These are phyloP conservation scores for Nitzschia sp. DNA, from an alignment of 108 stramenopile species.

Conservation along the genomic window DNA sequence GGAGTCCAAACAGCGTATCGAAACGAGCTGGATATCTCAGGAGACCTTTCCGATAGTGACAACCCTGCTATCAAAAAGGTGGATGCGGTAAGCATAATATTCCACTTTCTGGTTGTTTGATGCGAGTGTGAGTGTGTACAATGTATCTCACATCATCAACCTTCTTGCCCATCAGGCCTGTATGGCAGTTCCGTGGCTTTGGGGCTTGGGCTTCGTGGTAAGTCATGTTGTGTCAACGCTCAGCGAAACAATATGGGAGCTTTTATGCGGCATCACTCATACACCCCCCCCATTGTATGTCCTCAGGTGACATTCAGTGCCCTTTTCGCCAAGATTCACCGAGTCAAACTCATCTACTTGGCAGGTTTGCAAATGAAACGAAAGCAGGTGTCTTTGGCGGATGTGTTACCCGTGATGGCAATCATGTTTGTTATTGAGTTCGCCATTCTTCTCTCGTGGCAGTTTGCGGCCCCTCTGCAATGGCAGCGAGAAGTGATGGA, in stretches of 20 bases:
- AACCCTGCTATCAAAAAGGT: slow-evolving; percentile 18
- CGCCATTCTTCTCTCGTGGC: slow-evolving; percentile 27
- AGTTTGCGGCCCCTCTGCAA: slow-evolving; percentile 20
- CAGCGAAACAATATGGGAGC: neutral
- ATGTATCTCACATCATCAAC: too few relatives aligned
- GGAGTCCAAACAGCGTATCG: slow-evolving; percentile 27
- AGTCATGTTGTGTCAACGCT: neutral
- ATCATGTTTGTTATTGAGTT: slow-evolving; percentile 25
- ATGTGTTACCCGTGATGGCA: slow-evolving; percentile 30
- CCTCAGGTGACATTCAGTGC: slow-evolving; percentile 16
- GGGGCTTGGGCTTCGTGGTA: slow-evolving; percentile 35
- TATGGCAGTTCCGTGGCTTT: slow-evolving; percentile 45
- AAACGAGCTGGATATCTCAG: slow-evolving; percentile 5
- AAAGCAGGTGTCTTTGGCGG: slow-evolving; percentile 19
- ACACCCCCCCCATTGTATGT: neutral
- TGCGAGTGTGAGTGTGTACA: too few relatives aligned
- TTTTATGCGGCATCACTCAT: neutral
- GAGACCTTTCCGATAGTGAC: slow-evolving; percentile 1
- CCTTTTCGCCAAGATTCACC: slow-evolving; percentile 40
- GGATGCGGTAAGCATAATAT: slow-evolving; percentile 4
- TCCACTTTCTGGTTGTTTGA: too few relatives aligned
- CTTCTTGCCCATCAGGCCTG: slow-evolving; percentile 7
- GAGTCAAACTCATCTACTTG: slow-evolving; percentile 31
- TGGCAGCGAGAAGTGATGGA: slow-evolving; percentile 32
- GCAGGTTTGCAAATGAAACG: slow-evolving; percentile 27